phyloP scores from a whole-genome alignment of 108 stramenopile species.

The Schizochytrium sp. region DNA sequence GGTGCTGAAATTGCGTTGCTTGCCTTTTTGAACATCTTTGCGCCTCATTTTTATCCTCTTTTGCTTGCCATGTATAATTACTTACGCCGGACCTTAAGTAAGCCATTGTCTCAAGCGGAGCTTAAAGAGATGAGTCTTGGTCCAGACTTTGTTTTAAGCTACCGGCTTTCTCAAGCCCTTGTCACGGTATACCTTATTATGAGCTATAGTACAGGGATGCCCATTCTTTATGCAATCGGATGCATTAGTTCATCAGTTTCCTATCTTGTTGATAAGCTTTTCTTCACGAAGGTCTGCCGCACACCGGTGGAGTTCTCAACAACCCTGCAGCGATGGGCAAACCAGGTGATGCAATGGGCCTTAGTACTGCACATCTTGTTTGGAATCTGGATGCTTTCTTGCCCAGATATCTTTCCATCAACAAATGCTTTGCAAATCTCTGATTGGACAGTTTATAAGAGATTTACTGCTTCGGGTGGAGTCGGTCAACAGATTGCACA shows the following conservation, averaged over 20 bases:
- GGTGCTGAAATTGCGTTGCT: slow-evolving; percentile 4
- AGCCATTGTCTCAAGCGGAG: slow-evolving; percentile 25
- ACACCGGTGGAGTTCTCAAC: slow-evolving; percentile 33
- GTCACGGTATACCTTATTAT: slow-evolving; percentile 7
- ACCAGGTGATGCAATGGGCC: slow-evolving; percentile 25
- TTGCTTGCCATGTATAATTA: neutral
- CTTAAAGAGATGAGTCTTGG: slow-evolving; percentile 49
- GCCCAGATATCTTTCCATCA: slow-evolving; percentile 25
- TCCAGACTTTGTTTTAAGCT: slow-evolving; percentile 34
- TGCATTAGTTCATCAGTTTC: neutral
- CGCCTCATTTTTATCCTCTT: slow-evolving; percentile 36
- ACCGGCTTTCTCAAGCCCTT: neutral
- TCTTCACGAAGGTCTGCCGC: slow-evolving; percentile 57
- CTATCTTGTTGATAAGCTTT: slow-evolving; percentile 12
- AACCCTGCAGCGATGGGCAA: neutral
- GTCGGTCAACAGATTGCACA: neutral
- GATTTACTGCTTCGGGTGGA: neutral
- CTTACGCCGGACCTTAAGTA: neutral
- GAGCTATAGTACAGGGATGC: slow-evolving; percentile 48
- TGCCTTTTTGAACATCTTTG: slow-evolving; percentile 1
- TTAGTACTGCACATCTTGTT: neutral
- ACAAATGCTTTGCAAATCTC: slow-evolving; percentile 13
- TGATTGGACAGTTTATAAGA: slow-evolving; percentile 34
- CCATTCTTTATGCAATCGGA: neutral
- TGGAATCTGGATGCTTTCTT: slow-evolving; percentile 48